Evolutionary conservation across 2,329 filamentous ascomycete genomes (phyloP).

Genomic region (Domatiomyces globalis): DNA sequence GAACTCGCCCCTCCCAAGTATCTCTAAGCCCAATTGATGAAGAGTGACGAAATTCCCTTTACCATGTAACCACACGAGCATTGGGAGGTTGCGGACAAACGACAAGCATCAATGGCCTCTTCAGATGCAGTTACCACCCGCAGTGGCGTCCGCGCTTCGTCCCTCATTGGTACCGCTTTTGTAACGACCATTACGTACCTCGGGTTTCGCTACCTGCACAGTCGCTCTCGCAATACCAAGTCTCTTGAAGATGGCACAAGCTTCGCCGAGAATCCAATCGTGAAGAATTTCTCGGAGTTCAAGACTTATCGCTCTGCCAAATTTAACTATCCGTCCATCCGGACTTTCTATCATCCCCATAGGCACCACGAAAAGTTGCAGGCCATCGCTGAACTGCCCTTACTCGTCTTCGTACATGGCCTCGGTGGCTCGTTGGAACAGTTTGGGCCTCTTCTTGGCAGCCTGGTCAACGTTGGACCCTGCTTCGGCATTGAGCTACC

Average conservation of each 20-base stretch:
- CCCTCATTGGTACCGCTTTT: neutral
- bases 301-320: constrained; percentile 57
- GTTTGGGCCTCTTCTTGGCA: constrained; percentile 67
- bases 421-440: constrained; percentile 85
- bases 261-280: constrained; percentile 29
- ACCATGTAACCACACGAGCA: neutral
- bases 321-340: constrained; percentile 58
- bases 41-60: neutral
- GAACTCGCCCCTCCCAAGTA: no score
- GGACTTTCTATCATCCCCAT: constrained; percentile 73
- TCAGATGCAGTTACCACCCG: neutral
- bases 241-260: neutral
- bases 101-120: neutral
- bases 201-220: neutral
- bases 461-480: constrained; percentile 66
- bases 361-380: constrained; percentile 65
- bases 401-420: constrained; percentile 85
- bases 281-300: constrained; percentile 61
- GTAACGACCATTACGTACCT: neutral
- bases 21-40: neutral
- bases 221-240: neutral
- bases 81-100: neutral
- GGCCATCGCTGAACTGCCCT: constrained; percentile 57
- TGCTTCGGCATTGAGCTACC: constrained; percentile 83
- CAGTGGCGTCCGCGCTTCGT: neutral